Conservation (phyloP, 2,329 filamentous ascomycete genomes). For the Hymenoscyphus salicellus region DNA sequence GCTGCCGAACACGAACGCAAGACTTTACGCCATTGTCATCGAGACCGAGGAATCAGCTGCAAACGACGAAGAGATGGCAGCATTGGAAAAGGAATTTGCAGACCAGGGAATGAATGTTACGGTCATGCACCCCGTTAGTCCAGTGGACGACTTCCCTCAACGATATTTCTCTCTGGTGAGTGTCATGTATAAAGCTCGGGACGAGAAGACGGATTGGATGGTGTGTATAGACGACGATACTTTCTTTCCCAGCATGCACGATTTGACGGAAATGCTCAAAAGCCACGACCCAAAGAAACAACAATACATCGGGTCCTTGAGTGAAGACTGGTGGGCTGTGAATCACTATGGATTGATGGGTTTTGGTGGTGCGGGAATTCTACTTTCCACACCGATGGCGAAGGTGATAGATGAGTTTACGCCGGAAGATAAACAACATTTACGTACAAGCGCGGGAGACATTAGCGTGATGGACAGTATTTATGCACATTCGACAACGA, state of each 20-base stretch:
- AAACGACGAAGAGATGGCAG: slow-evolving; percentile 27
- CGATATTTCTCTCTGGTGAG: slow-evolving; percentile 46
- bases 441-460: slow-evolving; percentile 33
- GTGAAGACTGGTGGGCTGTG: slow-evolving; percentile 35
- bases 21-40: slow-evolving; percentile 34
- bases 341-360: slow-evolving; percentile 35
- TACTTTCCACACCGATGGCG: slow-evolving; percentile 31
- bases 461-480: slow-evolving; percentile 35
- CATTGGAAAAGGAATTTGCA: slow-evolving; percentile 28
- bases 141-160: slow-evolving; percentile 31
- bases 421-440: slow-evolving; percentile 29
- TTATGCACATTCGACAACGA: slow-evolving; percentile 26
- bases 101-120: slow-evolving; percentile 30
- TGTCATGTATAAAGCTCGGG: slow-evolving; percentile 40
- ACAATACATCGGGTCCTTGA: slow-evolving; percentile 33
- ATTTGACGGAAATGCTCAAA: slow-evolving; percentile 34
- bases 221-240: slow-evolving; percentile 35
- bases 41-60: slow-evolving; percentile 29
- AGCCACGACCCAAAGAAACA: slow-evolving; percentile 29
- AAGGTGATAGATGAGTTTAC: slow-evolving; percentile 27
- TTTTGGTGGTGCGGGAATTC: slow-evolving; percentile 34
- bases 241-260: slow-evolving; percentile 34
- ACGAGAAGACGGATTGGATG: slow-evolving; percentile 38
- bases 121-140: slow-evolving; percentile 29
- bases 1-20: slow-evolving; percentile 33